A percentile compares a stretch with the other conserved stretches of the same genome.
Evolutionary conservation across 495 filamentous ascomycete genomes (phyloP).

Genomic region (Trichoderma parareesei): DNA sequence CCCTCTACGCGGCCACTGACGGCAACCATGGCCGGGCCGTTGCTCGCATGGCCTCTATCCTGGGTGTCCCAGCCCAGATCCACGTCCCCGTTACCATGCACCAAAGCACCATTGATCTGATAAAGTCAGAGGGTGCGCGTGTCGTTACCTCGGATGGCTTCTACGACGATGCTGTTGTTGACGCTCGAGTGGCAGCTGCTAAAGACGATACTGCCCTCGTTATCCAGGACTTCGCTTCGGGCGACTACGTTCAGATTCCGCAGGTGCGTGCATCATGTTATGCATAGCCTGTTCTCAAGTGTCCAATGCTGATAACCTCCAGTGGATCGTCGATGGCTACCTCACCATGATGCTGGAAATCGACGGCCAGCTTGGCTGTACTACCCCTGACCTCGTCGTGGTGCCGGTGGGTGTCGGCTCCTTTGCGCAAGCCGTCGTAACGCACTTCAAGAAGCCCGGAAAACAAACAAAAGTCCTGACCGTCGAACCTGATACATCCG

Average conservation of each 20-base stretch:
- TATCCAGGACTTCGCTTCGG: constrained; percentile 57
- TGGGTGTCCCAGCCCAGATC: constrained; percentile 43
- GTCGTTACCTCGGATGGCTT: constrained; percentile 44
- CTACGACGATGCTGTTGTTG: constrained; percentile 52
- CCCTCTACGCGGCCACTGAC: constrained; percentile 44
- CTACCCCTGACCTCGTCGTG: constrained; percentile 36
- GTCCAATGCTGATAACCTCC: too few species aligned
- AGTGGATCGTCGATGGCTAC: constrained; percentile 70
- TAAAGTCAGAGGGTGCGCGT: constrained; percentile 48
- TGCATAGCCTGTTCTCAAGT: not conserved
- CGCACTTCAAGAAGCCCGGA: constrained; percentile 44
- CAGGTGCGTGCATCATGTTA: constrained; percentile 19
- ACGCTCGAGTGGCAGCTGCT: constrained; percentile 30
- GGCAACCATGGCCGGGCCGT: constrained; percentile 69
- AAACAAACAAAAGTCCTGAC: constrained; percentile 35
- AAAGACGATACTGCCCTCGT: constrained; percentile 34
- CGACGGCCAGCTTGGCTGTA: constrained; percentile 40
- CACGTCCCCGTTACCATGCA: constrained; percentile 51
- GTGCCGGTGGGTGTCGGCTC: constrained; percentile 57
- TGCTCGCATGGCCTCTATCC: constrained; percentile 51
- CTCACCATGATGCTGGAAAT: constrained; percentile 57
- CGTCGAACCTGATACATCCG: constrained; percentile 57
- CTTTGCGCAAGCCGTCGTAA: constrained; percentile 51
- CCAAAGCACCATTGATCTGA: constrained; percentile 40
- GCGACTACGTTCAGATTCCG: constrained; percentile 54